Evolutionary conservation across 805 yeast genomes (phyloP), one percentile per base, ranked within the genome.

Genomic region (Pichia rugopelliculosa): DNA sequence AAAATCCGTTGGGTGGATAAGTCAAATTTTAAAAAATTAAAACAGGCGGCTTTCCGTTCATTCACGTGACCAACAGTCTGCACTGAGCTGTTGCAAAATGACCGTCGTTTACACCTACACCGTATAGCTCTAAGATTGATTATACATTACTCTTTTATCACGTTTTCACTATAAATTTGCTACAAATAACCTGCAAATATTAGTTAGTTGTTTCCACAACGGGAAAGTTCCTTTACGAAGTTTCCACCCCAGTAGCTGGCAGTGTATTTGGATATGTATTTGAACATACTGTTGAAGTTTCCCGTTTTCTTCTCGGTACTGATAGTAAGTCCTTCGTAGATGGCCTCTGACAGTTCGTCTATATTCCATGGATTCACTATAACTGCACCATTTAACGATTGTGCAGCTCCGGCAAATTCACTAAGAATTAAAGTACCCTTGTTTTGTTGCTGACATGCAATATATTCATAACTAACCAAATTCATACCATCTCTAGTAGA

Each of bases 361-460:
- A 90, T 91, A 63, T 91, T 93, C 99, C 99, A 93, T 3, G 99
- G 99, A 61, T 93, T 93, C 20, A 93, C 96, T 50, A 93, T 80
- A 13, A 91, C 64, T 1, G 96, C 89, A 22, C 99, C 99, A 61
- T 93, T 91, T 53, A 93, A 72, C 1, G 95, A 85, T 68, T 93
- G 99, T 1, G 99, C 98, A n/a, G 99, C 99, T 42, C 99, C 99
- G 0, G 99, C 93, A 69, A 93, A 93, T 68, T 93, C 99, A 38
- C 95, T 84, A 53, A 93, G 66, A 42, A 93, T 86, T 56, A 93
- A 73, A 3, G 89, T 80, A 9, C 99, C 99, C 53, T 88, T 82
- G 52, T 80, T 80, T 41, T 82, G 82, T 44, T 62, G 55, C 67
- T 93, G 99, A 61, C 98, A 91, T 1, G 98, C 97, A 58, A 93